Percentiles rank a stretch among this genome's conserved stretches.
These are phyloP conservation scores for Vanderwaltozyma yarrowii DNA, from an alignment of 805 yeast genomes.

Conservation along the genomic window DNA sequence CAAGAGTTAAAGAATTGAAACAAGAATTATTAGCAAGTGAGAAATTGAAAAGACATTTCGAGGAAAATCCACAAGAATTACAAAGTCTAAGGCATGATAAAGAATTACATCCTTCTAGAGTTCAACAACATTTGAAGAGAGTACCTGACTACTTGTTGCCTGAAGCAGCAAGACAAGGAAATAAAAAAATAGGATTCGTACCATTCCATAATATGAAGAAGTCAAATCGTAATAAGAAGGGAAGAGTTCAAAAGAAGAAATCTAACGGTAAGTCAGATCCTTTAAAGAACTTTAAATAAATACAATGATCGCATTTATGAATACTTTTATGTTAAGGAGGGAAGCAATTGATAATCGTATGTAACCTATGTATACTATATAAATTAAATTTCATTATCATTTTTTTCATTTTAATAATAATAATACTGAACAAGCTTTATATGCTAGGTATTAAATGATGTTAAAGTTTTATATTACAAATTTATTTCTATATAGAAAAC, in stretches of 20 bases:
- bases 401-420: too few species aligned
- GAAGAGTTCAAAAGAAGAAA: constrained; percentile 34
- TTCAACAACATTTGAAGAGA: constrained; percentile 77
- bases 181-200: constrained; percentile 54
- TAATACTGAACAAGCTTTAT: too few species aligned
- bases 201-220: constrained; percentile 49
- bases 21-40: constrained; percentile 81
- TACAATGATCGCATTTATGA: background rate
- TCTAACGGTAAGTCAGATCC: constrained; percentile 48
- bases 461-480: background rate
- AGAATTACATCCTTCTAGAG: constrained; percentile 72
- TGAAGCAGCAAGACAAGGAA: constrained; percentile 51
- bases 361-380: background rate
- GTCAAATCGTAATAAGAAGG: constrained; percentile 17
- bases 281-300: constrained; percentile 43
- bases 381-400: too few species aligned
- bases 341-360: too few species aligned
- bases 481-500: background rate
- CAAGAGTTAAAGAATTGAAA: constrained; percentile 80
- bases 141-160: constrained; percentile 91
- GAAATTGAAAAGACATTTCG: constrained; percentile 86
- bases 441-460: too few species aligned
- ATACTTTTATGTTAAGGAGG: too few species aligned
- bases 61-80: constrained; percentile 93
- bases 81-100: constrained; percentile 84